Percentiles rank a stretch among this genome's conserved stretches.
Evolutionary conservation across 2,329 filamentous ascomycete species (phyloP).

Genomic region (Exophiala xenobiotica): DNA sequence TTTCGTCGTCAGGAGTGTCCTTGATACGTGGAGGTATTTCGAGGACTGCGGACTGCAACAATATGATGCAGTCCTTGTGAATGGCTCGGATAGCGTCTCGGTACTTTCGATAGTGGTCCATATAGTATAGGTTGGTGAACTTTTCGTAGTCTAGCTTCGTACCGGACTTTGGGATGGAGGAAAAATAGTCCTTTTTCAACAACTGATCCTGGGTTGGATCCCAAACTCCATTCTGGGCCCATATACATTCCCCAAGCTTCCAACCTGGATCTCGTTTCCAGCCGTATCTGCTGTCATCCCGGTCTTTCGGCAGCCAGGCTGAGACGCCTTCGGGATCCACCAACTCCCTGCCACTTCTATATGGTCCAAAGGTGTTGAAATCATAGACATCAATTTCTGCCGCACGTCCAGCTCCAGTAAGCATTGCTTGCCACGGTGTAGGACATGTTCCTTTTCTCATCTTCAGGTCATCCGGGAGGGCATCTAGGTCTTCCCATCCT

Average conservation of each 20-base stretch:
- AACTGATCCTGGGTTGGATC: conserved; percentile 75
- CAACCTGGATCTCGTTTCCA: conserved; percentile 85
- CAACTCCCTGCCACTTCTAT: conserved; percentile 78
- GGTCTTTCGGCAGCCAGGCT: conserved; percentile 79
- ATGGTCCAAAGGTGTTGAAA: conserved; percentile 88
- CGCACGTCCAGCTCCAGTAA: conserved; percentile 86
- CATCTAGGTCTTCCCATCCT: conserved; percentile 76
- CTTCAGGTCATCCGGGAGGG: conserved; percentile 81
- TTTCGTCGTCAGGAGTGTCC: conserved; percentile 83
- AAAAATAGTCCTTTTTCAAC: conserved; percentile 83
- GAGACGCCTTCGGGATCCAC: conserved; percentile 83
- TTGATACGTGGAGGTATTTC: conserved; percentile 89
- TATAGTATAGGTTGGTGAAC: conserved; percentile 89
- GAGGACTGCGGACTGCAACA: conserved; percentile 88
- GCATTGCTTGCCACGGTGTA: conserved; percentile 88
- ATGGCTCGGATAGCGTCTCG: conserved; percentile 70
- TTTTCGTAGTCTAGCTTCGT: conserved; percentile 73
- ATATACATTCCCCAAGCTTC: conserved; percentile 92
- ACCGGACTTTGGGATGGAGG: conserved; percentile 71
- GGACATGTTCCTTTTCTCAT: conserved; percentile 90
- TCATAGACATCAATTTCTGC: conserved; percentile 91
- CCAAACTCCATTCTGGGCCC: conserved; percentile 97
- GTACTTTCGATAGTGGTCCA: conserved; percentile 79
- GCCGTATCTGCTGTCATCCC: conserved; percentile 83
- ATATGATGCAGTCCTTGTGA: conserved; percentile 78